Conservation (phyloP, 2,329 filamentous ascomycete genomes). For the Venturia pyrina region DNA sequence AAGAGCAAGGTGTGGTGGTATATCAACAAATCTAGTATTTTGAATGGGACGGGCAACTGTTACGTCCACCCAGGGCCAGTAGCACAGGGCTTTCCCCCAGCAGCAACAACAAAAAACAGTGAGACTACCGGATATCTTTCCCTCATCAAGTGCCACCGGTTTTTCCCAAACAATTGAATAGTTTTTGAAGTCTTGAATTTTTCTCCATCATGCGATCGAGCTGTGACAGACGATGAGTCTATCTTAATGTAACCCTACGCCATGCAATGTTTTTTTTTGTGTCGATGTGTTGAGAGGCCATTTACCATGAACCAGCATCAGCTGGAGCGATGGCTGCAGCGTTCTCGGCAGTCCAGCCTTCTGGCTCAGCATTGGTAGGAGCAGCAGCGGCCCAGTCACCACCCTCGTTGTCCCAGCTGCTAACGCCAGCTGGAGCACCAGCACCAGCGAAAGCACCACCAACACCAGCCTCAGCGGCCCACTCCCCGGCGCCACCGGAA, state of each 20-base stretch:
- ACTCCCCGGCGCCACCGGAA: conserved; percentile 70
- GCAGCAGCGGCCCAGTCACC: conserved; percentile 57
- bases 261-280: conserved; percentile 13
- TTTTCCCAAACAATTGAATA: conserved; percentile 3
- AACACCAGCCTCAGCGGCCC: conserved; percentile 62
- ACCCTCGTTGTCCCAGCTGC: conserved; percentile 51
- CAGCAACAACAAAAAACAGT: conserved; percentile 26
- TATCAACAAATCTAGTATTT: neutral
- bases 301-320: conserved; percentile 36
- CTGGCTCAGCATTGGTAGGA: conserved; percentile 30
- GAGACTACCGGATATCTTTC: conserved; percentile 80
- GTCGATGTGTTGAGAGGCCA: conserved; percentile 17
- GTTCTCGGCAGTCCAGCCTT: conserved; percentile 24
- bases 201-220: conserved; percentile 3
- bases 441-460: conserved; percentile 59
- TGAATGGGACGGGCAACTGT: conserved; percentile 57
- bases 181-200: neutral
- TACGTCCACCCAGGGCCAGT: conserved; percentile 69
- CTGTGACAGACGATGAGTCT: conserved; percentile 10
- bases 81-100: conserved; percentile 98
- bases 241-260: conserved; percentile 10
- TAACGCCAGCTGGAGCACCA: conserved; percentile 47
- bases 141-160: conserved; percentile 72
- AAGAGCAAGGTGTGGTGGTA: neutral
- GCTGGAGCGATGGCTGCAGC: conserved; percentile 23